Evolutionary conservation across 805 yeast genomes (phyloP), one percentile per base, ranked within the genome.

Genomic region (Yamadazyma tumulicola): DNA sequence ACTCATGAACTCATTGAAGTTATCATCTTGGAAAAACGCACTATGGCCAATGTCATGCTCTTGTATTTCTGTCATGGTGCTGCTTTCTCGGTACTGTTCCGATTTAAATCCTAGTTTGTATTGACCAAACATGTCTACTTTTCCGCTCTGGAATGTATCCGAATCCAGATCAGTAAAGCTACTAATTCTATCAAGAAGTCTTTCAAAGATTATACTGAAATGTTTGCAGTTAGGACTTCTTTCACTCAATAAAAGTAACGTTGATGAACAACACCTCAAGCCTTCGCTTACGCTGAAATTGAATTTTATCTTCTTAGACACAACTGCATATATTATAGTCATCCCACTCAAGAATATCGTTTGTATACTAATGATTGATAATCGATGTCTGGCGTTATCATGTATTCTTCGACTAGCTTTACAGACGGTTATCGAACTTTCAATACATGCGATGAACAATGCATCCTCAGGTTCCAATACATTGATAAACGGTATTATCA

Each of bases 61-160:
- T n/a, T n/a, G n/a, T n/a, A n/a, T n/a, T n/a, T n/a, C n/a, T n/a
- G n/a, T n/a, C n/a, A n/a, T n/a, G n/a, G n/a, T n/a, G n/a, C n/a
- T n/a, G n/a, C n/a, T n/a, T n/a, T n/a, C n/a, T n/a, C n/a, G n/a
- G n/a, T n/a, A n/a, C n/a, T n/a, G n/a, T n/a, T n/a, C n/a, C n/a
- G n/a, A n/a, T n/a, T n/a, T n/a, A n/a, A n/a, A n/a, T n/a, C n/a
- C n/a, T n/a, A n/a, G n/a, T n/a, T 21, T 21, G 23, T 22, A 25
- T 25, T 35, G 39, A 5, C 34, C 39, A 30, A 35, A 35, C 26
- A 35, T 19, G 28, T 35, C 39, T n/a, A n/a, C n/a, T n/a, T n/a
- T n/a, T n/a, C n/a, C n/a, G n/a, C n/a, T n/a, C n/a, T n/a, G n/a
- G 4, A 15, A 19, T n/a, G 7, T n/a, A 11, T 25, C 8, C 11